A percentile compares a stretch with the other conserved stretches of the same genome.
phyloP scores from a whole-genome alignment of 2,329 filamentous ascomycete genomes.

The Aspergillus costaricaensis region DNA sequence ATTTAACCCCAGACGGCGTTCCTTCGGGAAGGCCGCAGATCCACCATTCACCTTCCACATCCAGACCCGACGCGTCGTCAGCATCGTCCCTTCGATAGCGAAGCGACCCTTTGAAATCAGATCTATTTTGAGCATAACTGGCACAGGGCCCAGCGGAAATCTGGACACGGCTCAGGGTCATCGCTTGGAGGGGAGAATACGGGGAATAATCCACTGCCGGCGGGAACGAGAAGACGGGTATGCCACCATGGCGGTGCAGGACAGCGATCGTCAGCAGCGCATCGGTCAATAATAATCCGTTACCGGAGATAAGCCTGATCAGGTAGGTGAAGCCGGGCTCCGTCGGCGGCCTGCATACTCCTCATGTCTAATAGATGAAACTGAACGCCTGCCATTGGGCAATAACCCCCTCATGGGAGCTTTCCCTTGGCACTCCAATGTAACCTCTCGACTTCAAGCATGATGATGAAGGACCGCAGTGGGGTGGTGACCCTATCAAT shows the following conservation, averaged over 20 bases:
- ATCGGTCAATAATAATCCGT: background rate
- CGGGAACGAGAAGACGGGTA: background rate
- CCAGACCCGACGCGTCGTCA: background rate
- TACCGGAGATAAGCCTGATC: background rate
- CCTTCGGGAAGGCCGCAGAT: constrained; percentile 2
- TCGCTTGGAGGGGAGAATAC: background rate
- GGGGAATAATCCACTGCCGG: background rate
- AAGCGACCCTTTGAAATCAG: background rate
- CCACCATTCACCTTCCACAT: background rate
- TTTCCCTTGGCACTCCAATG: background rate
- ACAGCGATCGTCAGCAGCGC: background rate
- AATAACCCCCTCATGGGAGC: background rate
- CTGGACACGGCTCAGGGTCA: background rate
- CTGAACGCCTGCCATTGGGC: background rate
- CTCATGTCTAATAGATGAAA: background rate
- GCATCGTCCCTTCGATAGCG: background rate
- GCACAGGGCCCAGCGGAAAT: background rate
- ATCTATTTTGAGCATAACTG: background rate
- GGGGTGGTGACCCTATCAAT: background rate
- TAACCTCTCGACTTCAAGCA: background rate
- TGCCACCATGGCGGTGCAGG: background rate
- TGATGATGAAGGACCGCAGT: background rate
- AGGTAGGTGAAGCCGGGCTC: background rate
- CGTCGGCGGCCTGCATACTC: background rate
- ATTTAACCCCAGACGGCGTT: constrained; percentile 1